Base-by-base conservation (phyloP, 1,284 basidiomycete genomes). In the Cryptococcus sp. region DNA sequence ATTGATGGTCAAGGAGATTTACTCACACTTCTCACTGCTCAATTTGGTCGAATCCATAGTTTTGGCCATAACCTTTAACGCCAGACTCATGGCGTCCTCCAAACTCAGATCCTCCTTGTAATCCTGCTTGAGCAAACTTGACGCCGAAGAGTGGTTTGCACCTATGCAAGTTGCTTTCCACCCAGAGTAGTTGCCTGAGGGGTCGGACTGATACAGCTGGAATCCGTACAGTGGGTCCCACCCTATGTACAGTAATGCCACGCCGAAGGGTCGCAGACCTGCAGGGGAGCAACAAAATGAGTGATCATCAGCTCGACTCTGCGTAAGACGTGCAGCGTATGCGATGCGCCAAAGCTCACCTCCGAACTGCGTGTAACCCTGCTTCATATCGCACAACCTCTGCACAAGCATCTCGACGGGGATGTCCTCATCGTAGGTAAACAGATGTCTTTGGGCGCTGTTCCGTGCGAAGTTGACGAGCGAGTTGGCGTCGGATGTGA, bases 81-180 rank as follows among this genome's bases (percentile, higher is more conserved):
- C 93, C 42, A 99, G 83, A 25, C 85, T 87, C 71, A 95, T 89
- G n/a, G 93, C 94, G 55, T 93, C 92, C 71, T 93, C 90, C 43
- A 96, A 83, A 17, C 84, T 82, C 59, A 98, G 88, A 61, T 93
- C 92, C 67, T 98, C 95, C 79, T 97, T 96, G 82, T 98, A 98
- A 77, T 99, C 96, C 80, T 99, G 95, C 82, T 98, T 95, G 66
- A 99, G 81, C 70, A 99, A 81, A 43, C 68, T 70, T 3, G 75
- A 63, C n/a, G 75, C 75, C 16, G 70, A 71, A 40, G 93, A 91
- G 77, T 91, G 97, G 82, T 98, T 98, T 43, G 91, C 91, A 35
- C 95, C 95, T 68, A 98, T 93, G 77, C 93, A 97, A 5, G 94
- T 97, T 48, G 95, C 95, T 79, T 98, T 98, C 96, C 95, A 99